Evolutionary conservation across 306 rosid genomes (phyloP), one percentile per base, ranked within the genome.

Genomic region (Ziziphus jujuba): DNA sequence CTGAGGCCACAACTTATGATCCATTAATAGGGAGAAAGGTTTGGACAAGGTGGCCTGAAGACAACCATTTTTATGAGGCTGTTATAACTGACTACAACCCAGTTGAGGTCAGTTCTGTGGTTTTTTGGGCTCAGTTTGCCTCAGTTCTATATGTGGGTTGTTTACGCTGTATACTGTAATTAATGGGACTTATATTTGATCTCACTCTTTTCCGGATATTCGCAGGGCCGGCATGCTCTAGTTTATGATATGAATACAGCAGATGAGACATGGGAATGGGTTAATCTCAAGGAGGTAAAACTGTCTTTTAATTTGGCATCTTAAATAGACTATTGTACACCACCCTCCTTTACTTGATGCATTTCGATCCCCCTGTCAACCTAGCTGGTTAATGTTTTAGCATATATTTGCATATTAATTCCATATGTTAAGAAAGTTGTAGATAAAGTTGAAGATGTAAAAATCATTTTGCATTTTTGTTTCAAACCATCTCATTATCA

Each of bases 201-300:
- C 40, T 66, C 24, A 34, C 9, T 61, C 25, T 44, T 63, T 38
- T 3, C 23, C 19, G 25, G 40, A 33, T 13, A 10, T 68, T 75
- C 56, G 13, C 77, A 84, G 89, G 84, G 84, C 20, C 81, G 57
- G 24, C 84, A 84, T 78, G 89, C 84, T 63, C 25, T 84, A 75
- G 89, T 84, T 45, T 84, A 84, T 72, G 89, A 84, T 72, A 81
- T 78, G 28, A 75, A 72, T 75, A 77, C 86, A 20, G 53, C 67
- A 47, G 63, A 74, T 16, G 89, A 84, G 71, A 84, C 89, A 12
- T 84, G 89, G 89, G 89, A 84, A 74, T 84, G 89, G 86, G 84
- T 84, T 51, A 72, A 84, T 73, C 77, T 83, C 57, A 83, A 79
- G 71, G 87, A 83, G 85, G 87, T 83, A 77, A 23, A 58, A 33